phyloP scores from a whole-genome alignment of 1,139 yeast genomes.

The Komagataea norvegica region DNA sequence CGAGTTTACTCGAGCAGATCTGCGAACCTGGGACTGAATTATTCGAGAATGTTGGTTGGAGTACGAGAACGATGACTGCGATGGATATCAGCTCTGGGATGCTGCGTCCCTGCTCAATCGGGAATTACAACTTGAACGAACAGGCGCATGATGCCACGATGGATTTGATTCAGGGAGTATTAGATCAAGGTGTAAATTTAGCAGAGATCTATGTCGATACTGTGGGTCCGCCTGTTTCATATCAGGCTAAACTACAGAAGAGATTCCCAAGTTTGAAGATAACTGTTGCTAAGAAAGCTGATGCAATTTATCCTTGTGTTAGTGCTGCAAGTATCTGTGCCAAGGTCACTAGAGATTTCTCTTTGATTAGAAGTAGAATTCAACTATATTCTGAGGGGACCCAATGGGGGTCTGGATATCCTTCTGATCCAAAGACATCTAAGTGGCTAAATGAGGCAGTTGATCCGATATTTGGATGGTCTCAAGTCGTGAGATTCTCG shows the following conservation, averaged over 20 bases:
- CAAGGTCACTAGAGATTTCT: slow-evolving; percentile 86
- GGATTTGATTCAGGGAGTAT: slow-evolving; percentile 57
- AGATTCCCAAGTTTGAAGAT: slow-evolving; percentile 68
- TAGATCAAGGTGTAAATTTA: slow-evolving; percentile 58
- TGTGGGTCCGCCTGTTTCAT: slow-evolving; percentile 88
- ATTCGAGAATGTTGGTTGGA: slow-evolving; percentile 72
- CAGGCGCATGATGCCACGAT: slow-evolving; percentile 97
- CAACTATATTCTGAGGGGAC: slow-evolving; percentile 14
- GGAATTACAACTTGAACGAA: slow-evolving; percentile 76
- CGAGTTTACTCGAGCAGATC: slow-evolving; percentile 53
- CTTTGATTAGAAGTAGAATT: slow-evolving; percentile 34
- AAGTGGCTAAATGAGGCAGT: slow-evolving; percentile 61
- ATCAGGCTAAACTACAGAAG: slow-evolving; percentile 66
- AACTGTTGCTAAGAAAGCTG: slow-evolving; percentile 94
- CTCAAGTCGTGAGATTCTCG: slow-evolving; percentile 70
- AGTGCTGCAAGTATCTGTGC: slow-evolving; percentile 97
- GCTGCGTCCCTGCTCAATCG: slow-evolving; percentile 58
- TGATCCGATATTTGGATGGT: slow-evolving; percentile 86
- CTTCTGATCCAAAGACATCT: slow-evolving; percentile 83
- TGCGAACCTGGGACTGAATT: slow-evolving; percentile 46
- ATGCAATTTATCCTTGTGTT: slow-evolving; percentile 88
- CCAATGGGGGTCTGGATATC: slow-evolving; percentile 85
- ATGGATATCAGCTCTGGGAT: slow-evolving; percentile 84
- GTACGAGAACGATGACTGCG: slow-evolving; percentile 80
- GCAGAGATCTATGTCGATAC: slow-evolving; percentile 84